A percentile compares a stretch with the other conserved stretches of the same genome.
Evolutionary conservation across 2,329 filamentous ascomycete genomes (phyloP).

Genomic region (Geosmithia flava): DNA sequence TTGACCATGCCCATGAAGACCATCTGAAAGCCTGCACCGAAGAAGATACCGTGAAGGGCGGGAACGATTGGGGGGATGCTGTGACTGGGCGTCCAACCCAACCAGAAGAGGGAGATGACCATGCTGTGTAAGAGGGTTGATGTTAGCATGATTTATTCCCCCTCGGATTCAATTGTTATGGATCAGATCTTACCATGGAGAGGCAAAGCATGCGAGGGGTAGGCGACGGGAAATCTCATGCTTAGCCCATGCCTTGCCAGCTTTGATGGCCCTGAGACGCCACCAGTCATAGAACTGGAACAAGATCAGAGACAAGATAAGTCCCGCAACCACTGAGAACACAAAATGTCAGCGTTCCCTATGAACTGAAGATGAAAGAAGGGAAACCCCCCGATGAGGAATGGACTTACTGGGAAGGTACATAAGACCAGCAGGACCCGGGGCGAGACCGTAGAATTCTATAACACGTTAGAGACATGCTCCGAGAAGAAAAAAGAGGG

Average conservation of each 20-base stretch:
- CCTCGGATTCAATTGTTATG: no score
- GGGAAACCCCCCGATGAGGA: constrained; percentile 10
- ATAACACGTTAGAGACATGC: neutral
- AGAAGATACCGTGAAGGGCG: constrained; percentile 28
- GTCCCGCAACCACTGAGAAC: constrained; percentile 11
- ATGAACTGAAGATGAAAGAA: constrained; percentile 7
- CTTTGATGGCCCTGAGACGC: constrained; percentile 11
- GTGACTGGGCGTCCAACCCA: constrained; percentile 42
- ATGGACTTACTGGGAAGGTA: constrained; percentile 32
- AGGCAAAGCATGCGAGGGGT: constrained; percentile 40
- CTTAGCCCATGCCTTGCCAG: constrained; percentile 16
- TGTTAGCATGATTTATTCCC: neutral
- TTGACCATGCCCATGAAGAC: constrained; percentile 22
- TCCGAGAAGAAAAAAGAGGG: neutral
- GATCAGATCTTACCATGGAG: constrained; percentile 50
- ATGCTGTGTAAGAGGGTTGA: constrained; percentile 15
- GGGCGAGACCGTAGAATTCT: constrained; percentile 28
- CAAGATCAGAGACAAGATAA: constrained; percentile 8
- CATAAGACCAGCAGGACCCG: constrained; percentile 30
- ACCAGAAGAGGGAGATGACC: constrained; percentile 45
- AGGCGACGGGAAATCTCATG: constrained; percentile 19
- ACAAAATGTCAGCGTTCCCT: neutral
- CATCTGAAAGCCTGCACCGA: constrained; percentile 20
- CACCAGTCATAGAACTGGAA: constrained; percentile 14
- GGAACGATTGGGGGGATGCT: constrained; percentile 18